phyloP scores from a whole-genome alignment of 768 basidiomycete genomes.

The Macrolepiota fuliginosa region DNA sequence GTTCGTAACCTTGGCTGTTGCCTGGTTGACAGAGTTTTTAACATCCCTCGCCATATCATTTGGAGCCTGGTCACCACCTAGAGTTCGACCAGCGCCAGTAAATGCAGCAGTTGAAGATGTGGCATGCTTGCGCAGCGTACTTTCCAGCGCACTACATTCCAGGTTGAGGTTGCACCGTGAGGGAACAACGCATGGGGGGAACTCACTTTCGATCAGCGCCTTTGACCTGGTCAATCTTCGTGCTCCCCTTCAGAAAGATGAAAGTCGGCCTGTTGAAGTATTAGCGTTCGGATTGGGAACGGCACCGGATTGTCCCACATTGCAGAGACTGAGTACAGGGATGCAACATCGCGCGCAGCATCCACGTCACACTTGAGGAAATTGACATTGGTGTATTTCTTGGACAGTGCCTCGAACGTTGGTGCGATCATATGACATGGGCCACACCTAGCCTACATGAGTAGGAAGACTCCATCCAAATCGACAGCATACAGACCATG shows the following conservation, averaged over 20 bases:
- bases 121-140: constrained; percentile 49
- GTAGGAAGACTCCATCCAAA: background rate
- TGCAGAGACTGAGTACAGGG: constrained; percentile 59
- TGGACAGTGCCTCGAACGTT: constrained; percentile 64
- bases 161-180: background rate
- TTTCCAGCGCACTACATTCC: constrained; percentile 56
- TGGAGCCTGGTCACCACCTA: constrained; percentile 43
- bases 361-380: constrained; percentile 87
- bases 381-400: constrained; percentile 66
- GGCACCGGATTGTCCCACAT: constrained; percentile 48
- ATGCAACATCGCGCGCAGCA: constrained; percentile 64
- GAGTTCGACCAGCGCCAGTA: constrained; percentile 69
- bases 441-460: constrained; percentile 63
- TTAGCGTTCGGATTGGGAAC: background rate
- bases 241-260: constrained; percentile 66
- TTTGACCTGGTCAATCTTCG: constrained; percentile 67
- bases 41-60: constrained; percentile 32
- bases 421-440: constrained; percentile 86
- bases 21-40: constrained; percentile 29
- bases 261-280: constrained; percentile 72
- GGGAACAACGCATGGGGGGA: background rate
- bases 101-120: constrained; percentile 47
- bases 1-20: constrained; percentile 37
- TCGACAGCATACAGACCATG: constrained; percentile 50
- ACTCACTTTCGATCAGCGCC: constrained; percentile 70